These are phyloP conservation scores for Colletotrichum incanum DNA, from an alignment of 2,329 filamentous ascomycete genomes.

Conservation along the genomic window DNA sequence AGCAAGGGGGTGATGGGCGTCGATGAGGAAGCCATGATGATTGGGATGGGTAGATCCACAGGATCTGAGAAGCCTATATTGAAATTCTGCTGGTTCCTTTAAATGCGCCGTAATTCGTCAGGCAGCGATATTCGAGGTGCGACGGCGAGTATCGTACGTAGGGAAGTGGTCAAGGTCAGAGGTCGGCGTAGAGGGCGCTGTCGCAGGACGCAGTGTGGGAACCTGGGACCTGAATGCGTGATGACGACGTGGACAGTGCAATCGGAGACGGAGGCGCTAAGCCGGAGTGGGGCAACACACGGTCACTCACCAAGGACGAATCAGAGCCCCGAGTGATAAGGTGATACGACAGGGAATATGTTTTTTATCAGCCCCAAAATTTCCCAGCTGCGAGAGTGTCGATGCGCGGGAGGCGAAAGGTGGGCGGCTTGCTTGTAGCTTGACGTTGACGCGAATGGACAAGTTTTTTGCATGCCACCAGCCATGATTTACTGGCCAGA, in stretches of 20 bases:
- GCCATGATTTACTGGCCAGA: slow-evolving; percentile 27
- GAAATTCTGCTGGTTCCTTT: slow-evolving; percentile 13
- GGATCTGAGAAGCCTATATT: slow-evolving; percentile 26
- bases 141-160: slow-evolving; percentile 26
- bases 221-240: slow-evolving; percentile 33
- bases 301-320: not conserved
- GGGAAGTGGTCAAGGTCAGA: not conserved
- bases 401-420: slow-evolving; percentile 24
- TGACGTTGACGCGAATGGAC: slow-evolving; percentile 1
- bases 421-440: not conserved
- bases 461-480: slow-evolving; percentile 23
- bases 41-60: slow-evolving; percentile 19
- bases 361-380: slow-evolving; percentile 42
- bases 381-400: slow-evolving; percentile 24
- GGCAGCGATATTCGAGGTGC: slow-evolving; percentile 27
- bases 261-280: slow-evolving; percentile 40
- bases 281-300: slow-evolving; percentile 27
- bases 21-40: slow-evolving; percentile 80
- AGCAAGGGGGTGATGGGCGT: slow-evolving; percentile 78
- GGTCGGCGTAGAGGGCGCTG: slow-evolving; percentile 31
- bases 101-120: not conserved
- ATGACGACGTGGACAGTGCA: slow-evolving; percentile 39
- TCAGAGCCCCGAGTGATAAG: slow-evolving; percentile 23
- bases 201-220: slow-evolving; percentile 27
- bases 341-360: not conserved